Conservation (phyloP, 495 filamentous ascomycete species). For the Penicillium maclennaniae region DNA sequence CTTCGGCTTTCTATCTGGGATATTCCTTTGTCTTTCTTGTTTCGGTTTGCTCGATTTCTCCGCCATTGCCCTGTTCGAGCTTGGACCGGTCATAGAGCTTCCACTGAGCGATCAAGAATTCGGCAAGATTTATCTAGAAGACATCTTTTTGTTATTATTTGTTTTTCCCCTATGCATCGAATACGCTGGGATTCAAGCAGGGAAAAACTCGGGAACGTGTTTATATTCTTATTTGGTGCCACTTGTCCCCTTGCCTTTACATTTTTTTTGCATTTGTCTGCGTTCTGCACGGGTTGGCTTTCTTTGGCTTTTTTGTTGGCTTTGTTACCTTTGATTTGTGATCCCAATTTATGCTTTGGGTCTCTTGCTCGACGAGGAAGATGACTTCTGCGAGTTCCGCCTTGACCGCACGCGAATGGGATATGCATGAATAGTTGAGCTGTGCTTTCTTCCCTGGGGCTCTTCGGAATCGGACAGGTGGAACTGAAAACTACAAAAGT, state of each 20-base stretch:
- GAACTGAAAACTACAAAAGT: constrained; percentile 27
- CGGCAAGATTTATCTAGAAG: constrained; percentile 19
- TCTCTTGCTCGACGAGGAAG: not conserved
- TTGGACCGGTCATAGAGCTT: constrained; percentile 21
- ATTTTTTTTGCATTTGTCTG: constrained; percentile 13
- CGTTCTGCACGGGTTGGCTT: constrained; percentile 15
- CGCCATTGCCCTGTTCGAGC: constrained; percentile 12
- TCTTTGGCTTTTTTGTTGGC: constrained; percentile 5
- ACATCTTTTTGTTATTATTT: constrained; percentile 6
- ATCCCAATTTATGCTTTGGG: constrained; percentile 2
- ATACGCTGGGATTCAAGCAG: constrained; percentile 5
- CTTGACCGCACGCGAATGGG: not conserved
- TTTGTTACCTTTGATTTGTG: constrained; percentile 2
- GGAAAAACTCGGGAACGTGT: constrained; percentile 3
- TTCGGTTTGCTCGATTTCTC: constrained; percentile 19
- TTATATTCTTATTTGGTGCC: constrained; percentile 1
- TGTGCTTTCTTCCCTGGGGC: constrained; percentile 13
- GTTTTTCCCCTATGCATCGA: constrained; percentile 1
- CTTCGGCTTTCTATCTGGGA: not conserved
- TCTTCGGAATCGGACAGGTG: constrained; percentile 7
- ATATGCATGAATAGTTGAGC: not conserved
- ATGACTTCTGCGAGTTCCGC: not conserved
- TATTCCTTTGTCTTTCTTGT: constrained; percentile 7
- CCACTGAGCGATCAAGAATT: constrained; percentile 16
- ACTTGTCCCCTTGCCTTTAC: not conserved